Conservation (phyloP, 176 grass and related monocot genomes). For the Oryza nivara region DNA sequence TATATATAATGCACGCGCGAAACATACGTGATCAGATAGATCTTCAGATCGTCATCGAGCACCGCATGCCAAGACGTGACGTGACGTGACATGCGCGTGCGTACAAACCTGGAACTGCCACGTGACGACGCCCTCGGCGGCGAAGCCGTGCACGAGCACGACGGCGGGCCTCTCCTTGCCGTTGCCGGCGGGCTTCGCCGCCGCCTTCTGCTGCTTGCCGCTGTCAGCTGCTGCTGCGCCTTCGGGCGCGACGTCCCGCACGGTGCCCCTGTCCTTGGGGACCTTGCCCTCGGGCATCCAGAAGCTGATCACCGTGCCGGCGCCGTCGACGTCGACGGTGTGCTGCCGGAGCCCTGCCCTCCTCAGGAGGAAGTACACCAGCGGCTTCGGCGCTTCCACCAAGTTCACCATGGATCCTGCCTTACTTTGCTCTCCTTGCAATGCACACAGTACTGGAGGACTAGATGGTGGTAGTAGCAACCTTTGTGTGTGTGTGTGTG, state of each 20-base stretch:
- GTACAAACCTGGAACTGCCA: conserved; percentile 80
- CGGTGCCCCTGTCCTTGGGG: conserved; percentile 38
- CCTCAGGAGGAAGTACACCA: conserved; percentile 68
- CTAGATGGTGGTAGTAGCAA: background rate
- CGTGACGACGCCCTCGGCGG: conserved; percentile 83
- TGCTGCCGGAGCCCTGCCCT: conserved; percentile 69
- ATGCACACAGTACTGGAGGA: no score
- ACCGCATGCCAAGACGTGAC: background rate
- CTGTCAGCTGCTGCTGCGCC: background rate
- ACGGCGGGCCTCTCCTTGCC: conserved; percentile 57
- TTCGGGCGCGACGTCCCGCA: conserved; percentile 43
- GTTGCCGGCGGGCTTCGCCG: background rate
- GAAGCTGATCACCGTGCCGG: conserved; percentile 75
- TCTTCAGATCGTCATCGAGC: background rate
- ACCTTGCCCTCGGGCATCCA: conserved; percentile 83
- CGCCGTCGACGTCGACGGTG: conserved; percentile 77
- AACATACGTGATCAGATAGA: background rate
- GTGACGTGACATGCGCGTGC: no score
- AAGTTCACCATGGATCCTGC: conserved; percentile 75
- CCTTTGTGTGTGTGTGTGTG: background rate
- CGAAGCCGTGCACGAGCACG: conserved; percentile 90
- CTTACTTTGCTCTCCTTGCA: background rate
- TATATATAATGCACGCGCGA: background rate
- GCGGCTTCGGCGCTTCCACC: conserved; percentile 77
- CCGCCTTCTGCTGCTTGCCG: background rate